A percentile compares a stretch with the other conserved stretches of the same genome.
phyloP scores from a whole-genome alignment of 83 land plant genomes.

The Thuja plicata region DNA sequence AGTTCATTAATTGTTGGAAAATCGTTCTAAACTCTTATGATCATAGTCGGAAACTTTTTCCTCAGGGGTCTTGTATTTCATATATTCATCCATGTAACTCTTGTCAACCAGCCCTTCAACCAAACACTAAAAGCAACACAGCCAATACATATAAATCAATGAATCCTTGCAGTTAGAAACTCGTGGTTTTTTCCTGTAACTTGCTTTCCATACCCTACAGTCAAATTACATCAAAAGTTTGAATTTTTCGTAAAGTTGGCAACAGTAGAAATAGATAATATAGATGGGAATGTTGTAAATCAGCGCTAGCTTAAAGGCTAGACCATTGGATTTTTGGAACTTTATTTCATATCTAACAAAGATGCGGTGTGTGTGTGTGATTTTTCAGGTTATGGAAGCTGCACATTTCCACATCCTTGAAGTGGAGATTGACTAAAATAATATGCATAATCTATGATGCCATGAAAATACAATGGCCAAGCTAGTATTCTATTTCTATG shows the following conservation, averaged over 20 bases:
- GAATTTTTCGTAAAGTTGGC: not conserved
- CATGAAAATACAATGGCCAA: not conserved
- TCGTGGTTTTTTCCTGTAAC: not conserved
- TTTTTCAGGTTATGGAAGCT: slow-evolving; percentile 2
- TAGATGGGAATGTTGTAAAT: not conserved
- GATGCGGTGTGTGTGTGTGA: no score
- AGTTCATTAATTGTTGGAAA: not conserved
- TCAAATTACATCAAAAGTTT: not conserved
- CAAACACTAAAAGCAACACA: not conserved
- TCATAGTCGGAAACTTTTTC: not conserved
- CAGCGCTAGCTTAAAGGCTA: not conserved
- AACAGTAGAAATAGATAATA: not conserved
- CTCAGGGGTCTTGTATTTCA: not conserved
- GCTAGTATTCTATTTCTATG: not conserved
- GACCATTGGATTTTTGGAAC: not conserved
- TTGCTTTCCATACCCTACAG: not conserved
- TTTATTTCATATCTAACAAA: not conserved
- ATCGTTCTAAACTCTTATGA: not conserved
- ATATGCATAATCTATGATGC: not conserved
- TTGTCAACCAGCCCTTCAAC: not conserved
- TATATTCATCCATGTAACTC: not conserved
- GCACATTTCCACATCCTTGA: not conserved
- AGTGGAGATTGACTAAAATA: not conserved
- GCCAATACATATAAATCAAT: not conserved
- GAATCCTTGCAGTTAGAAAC: not conserved